Percentiles rank a stretch among this genome's conserved stretches.
Conservation (phyloP, 179 eudicot genomes). For the Amaranthus tricolor region DNA sequence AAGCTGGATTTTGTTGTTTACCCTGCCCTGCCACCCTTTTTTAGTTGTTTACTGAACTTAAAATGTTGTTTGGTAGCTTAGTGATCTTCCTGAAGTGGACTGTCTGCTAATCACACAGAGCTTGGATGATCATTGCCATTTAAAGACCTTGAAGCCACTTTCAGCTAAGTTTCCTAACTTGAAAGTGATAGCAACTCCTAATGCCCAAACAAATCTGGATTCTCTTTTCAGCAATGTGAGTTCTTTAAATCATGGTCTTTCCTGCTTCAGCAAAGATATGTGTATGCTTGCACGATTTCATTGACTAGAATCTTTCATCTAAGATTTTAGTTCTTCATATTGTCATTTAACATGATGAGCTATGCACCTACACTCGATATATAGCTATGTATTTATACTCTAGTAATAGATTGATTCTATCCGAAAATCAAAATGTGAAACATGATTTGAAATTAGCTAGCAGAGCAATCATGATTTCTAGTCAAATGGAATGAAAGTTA, state of each 20-base stretch:
- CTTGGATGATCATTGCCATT: constrained; percentile 93
- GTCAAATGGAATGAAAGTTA: constrained; percentile 35
- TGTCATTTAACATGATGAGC: neutral
- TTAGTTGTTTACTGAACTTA: neutral
- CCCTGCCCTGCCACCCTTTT: neutral
- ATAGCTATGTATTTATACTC: neutral
- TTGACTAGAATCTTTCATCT: neutral
- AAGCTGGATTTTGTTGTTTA: neutral
- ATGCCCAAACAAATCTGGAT: constrained; percentile 70
- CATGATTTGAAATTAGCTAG: constrained; percentile 85
- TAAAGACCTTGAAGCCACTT: constrained; percentile 83
- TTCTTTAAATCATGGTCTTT: neutral
- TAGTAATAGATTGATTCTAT: too few species aligned
- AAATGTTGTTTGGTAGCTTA: constrained; percentile 49
- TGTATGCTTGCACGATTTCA: neutral
- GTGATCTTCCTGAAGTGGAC: constrained; percentile 81
- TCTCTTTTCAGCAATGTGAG: constrained; percentile 74
- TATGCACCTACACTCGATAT: neutral
- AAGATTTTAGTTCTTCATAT: neutral
- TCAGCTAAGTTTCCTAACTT: constrained; percentile 66
- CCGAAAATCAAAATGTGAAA: constrained; percentile 25
- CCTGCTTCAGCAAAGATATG: neutral
- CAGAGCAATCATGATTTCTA: constrained; percentile 80
- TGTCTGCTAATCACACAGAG: constrained; percentile 89
- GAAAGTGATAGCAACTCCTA: constrained; percentile 78